Percentiles rank a stretch among this genome's conserved stretches.
phyloP scores from a whole-genome alignment of 495 filamentous ascomycete species.

The Xylaria telfairii region DNA sequence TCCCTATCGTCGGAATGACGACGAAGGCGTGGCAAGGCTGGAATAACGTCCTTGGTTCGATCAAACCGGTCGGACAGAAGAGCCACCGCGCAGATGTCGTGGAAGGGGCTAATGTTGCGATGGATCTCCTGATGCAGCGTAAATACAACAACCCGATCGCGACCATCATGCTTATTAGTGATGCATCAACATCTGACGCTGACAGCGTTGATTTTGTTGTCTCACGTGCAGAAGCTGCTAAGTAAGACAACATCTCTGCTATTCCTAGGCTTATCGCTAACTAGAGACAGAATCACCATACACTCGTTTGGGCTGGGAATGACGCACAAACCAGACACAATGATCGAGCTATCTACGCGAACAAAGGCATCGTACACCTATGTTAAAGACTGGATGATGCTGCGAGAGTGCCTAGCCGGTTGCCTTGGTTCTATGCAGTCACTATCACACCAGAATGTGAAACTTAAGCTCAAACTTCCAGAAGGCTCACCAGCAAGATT shows the following conservation, averaged over 20 bases:
- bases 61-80: slow-evolving; percentile 94
- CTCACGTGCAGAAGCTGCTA: slow-evolving; percentile 95
- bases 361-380: slow-evolving; percentile 98
- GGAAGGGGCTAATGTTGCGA: slow-evolving; percentile 96
- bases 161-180: slow-evolving; percentile 96
- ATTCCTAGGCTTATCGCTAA: background rate
- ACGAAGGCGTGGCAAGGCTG: slow-evolving; percentile 93
- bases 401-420: slow-evolving; percentile 94
- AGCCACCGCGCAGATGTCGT: slow-evolving; percentile 96
- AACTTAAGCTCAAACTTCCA: slow-evolving; percentile 90
- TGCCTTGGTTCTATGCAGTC: slow-evolving; percentile 94
- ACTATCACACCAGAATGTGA: slow-evolving; percentile 98
- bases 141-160: slow-evolving; percentile 96
- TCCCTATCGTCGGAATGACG: slow-evolving; percentile 97
- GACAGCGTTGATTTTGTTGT: slow-evolving; percentile 99
- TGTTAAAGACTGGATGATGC: slow-evolving; percentile 99
- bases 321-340: slow-evolving; percentile 97
- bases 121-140: slow-evolving; percentile 98
- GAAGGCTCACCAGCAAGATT: slow-evolving; percentile 98
- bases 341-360: slow-evolving; percentile 95
- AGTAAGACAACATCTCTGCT: slow-evolving; percentile 62
- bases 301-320: slow-evolving; percentile 96
- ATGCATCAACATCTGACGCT: slow-evolving; percentile 95
- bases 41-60: slow-evolving; percentile 84
- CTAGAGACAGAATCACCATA: slow-evolving; percentile 75